phyloP scores from a whole-genome alignment of 208 protist genomes.

The Tritrichomonas musculus region DNA sequence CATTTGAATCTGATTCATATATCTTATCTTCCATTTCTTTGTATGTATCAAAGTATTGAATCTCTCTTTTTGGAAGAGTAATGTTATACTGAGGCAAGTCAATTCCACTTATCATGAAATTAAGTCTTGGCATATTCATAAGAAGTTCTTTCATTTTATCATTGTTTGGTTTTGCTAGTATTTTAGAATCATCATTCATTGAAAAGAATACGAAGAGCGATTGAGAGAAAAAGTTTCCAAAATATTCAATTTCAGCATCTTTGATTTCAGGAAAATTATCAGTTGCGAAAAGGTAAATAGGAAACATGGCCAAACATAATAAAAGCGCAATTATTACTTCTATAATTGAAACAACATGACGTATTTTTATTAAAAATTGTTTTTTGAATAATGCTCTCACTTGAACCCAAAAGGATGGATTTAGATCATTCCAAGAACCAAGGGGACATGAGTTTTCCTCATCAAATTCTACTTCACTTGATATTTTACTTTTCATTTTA shows the following conservation, averaged over 20 bases:
- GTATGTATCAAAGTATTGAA: not conserved
- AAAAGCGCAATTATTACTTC: not conserved
- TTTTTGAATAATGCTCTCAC: not conserved
- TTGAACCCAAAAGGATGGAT: not conserved
- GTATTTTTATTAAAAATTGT: not conserved
- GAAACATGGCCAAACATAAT: not conserved
- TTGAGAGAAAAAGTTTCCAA: not conserved
- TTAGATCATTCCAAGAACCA: not conserved
- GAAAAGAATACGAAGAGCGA: not conserved
- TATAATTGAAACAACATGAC: not conserved
- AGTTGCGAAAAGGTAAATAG: not conserved
- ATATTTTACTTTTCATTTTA: no score
- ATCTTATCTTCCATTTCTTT: not conserved
- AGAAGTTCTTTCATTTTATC: no score
- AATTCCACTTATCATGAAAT: no score
- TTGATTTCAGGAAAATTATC: not conserved
- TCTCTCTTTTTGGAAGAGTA: no score
- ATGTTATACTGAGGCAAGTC: no score
- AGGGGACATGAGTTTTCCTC: not conserved
- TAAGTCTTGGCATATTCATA: no score
- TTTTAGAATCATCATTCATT: not conserved
- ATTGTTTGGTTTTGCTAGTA: not conserved
- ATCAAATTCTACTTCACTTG: no score
- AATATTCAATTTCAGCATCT: not conserved
- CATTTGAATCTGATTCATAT: not conserved